phyloP scores from a whole-genome alignment of 805 yeast genomes.

The Candida incommunis region DNA sequence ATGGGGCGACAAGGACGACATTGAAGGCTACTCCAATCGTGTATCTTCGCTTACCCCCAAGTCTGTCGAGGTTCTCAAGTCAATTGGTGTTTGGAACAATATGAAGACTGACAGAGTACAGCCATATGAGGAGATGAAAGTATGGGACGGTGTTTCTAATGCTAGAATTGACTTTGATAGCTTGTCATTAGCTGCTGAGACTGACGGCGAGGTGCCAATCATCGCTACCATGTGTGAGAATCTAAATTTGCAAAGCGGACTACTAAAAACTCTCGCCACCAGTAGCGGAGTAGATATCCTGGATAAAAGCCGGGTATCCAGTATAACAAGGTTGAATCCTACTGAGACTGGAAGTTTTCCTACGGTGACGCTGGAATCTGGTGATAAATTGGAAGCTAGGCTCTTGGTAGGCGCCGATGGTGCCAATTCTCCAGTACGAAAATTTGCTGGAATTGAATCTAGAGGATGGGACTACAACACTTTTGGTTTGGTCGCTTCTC shows the following conservation, averaged over 20 bases:
- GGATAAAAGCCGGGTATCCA: conserved; percentile 2
- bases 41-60: conserved; percentile 79
- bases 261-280: conserved; percentile 34
- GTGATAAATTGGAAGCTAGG: conserved; percentile 49
- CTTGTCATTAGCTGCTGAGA: conserved; percentile 23
- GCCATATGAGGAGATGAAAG: conserved; percentile 66
- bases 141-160: conserved; percentile 72
- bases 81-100: conserved; percentile 65
- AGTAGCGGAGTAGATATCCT: conserved; percentile 3
- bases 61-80: conserved; percentile 47
- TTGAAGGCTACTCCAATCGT: conserved; percentile 52
- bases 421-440: conserved; percentile 81
- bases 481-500: conserved; percentile 86
- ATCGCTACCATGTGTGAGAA: conserved; percentile 84
- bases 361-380: conserved; percentile 48
- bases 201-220: conserved; percentile 9
- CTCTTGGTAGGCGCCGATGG: conserved; percentile 94
- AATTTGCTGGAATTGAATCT: conserved; percentile 65
- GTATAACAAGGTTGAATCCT: background rate
- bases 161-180: conserved; percentile 62
- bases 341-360: conserved; percentile 72
- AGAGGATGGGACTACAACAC: conserved; percentile 87
- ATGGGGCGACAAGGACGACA: conserved; percentile 29
- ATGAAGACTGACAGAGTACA: conserved; percentile 59
- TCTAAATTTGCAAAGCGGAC: conserved; percentile 64